phyloP scores from a whole-genome alignment of 2,329 filamentous ascomycete species.

The Epichloe typhina region DNA sequence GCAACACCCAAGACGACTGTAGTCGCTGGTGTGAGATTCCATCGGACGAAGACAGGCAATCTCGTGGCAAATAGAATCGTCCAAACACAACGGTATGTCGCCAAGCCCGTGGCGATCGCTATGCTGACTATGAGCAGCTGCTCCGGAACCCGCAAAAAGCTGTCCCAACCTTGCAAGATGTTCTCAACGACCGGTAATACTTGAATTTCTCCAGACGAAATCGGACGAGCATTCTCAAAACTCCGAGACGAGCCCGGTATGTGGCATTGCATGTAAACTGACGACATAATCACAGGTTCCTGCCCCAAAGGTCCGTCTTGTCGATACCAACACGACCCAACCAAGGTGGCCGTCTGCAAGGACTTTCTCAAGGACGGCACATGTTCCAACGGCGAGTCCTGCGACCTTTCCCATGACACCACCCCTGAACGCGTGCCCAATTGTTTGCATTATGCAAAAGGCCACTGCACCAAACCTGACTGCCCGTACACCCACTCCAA shows the following conservation, averaged over 20 bases:
- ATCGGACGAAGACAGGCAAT: conserved; percentile 79
- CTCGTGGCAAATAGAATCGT: conserved; percentile 66
- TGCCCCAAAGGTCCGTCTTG: conserved; percentile 74
- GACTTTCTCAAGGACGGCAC: conserved; percentile 67
- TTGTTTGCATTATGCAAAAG: conserved; percentile 81
- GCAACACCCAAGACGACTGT: conserved; percentile 59
- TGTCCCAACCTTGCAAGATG: conserved; percentile 59
- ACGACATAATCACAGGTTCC: conserved; percentile 49
- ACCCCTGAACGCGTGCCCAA: conserved; percentile 73
- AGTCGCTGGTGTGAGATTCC: conserved; percentile 68
- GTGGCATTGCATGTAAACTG: conserved; percentile 28
- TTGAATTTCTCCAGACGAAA: conserved; percentile 26
- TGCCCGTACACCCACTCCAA: conserved; percentile 81
- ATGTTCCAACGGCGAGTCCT: conserved; percentile 65
- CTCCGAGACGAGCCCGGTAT: conserved; percentile 21
- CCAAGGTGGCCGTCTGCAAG: conserved; percentile 84
- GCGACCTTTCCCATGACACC: conserved; percentile 82
- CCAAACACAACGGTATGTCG: conserved; percentile 59
- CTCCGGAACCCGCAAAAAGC: conserved; percentile 50
- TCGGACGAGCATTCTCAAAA: conserved; percentile 8
- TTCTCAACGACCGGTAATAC: conserved; percentile 58
- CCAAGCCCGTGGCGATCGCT: conserved; percentile 9
- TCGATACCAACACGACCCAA: conserved; percentile 68
- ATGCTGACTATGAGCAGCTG: conserved; percentile 31
- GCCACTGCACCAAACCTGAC: conserved; percentile 73